Conservation (phyloP, 2,329 filamentous ascomycete species). For the Colletotrichum acutatum region DNA sequence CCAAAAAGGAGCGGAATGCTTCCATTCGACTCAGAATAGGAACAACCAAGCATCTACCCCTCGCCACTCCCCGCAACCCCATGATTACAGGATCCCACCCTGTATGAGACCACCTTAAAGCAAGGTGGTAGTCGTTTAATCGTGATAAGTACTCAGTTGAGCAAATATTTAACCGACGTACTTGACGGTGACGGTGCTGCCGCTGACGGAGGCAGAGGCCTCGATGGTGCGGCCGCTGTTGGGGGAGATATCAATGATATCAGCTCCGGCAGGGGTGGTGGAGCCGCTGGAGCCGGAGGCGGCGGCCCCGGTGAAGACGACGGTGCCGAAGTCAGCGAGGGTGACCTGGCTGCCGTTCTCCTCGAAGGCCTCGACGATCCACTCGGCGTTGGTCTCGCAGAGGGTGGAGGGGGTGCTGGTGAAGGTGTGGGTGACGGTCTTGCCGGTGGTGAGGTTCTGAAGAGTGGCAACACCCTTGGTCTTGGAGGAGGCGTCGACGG, state of each 20-base stretch:
- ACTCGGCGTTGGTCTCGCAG: slow-evolving; percentile 69
- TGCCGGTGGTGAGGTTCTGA: slow-evolving; percentile 62
- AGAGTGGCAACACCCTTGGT: slow-evolving; percentile 42
- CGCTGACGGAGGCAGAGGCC: slow-evolving; percentile 26
- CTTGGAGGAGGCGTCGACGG: slow-evolving; percentile 41
- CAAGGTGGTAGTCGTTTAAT: neutral
- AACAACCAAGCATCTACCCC: neutral
- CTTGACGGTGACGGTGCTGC: slow-evolving; percentile 27
- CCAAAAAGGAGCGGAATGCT: neutral
- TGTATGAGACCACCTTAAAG: neutral
- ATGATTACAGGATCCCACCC: neutral
- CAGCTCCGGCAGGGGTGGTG: slow-evolving; percentile 30
- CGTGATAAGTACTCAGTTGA: neutral
- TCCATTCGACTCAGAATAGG: neutral
- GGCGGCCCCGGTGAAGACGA: slow-evolving; percentile 40
- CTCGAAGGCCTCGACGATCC: slow-evolving; percentile 67
- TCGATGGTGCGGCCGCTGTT: slow-evolving; percentile 19
- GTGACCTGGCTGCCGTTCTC: slow-evolving; percentile 39
- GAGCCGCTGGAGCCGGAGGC: slow-evolving; percentile 39
- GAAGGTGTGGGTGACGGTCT: slow-evolving; percentile 63
- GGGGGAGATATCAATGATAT: slow-evolving; percentile 37
- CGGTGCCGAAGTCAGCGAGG: slow-evolving; percentile 45
- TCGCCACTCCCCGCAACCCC: neutral
- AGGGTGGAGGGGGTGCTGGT: slow-evolving; percentile 54
- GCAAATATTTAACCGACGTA: slow-evolving; percentile 11